Evolutionary conservation across 2,329 filamentous ascomycete genomes (phyloP).

Genomic region (Cladosporium cucumerinum): DNA sequence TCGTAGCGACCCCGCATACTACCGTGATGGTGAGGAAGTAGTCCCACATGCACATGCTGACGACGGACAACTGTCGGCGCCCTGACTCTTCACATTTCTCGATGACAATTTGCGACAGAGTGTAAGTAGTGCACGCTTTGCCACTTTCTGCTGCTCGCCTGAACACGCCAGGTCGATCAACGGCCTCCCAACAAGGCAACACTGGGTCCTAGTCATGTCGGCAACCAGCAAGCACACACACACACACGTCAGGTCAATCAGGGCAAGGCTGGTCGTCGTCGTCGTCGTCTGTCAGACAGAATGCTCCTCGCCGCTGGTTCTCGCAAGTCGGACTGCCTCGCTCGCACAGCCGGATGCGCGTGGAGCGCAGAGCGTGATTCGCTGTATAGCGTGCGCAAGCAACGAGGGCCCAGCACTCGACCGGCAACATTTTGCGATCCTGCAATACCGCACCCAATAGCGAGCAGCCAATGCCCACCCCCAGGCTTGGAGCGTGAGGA

Average conservation of each 20-base stretch:
- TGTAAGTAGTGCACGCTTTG: not conserved
- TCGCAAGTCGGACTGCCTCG: not conserved
- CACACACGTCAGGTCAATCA: not conserved
- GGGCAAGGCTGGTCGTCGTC: not conserved
- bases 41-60: not conserved
- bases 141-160: not conserved
- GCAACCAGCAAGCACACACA: not conserved
- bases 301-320: not conserved
- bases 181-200: not conserved
- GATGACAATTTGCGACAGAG: not conserved
- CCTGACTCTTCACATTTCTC: not conserved
- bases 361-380: not conserved
- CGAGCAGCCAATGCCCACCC: conserved; percentile 15
- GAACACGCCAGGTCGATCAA: not conserved
- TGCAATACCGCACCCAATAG: conserved; percentile 20
- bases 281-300: not conserved
- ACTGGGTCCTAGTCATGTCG: not conserved
- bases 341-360: conserved; percentile 6
- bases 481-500: conserved; percentile 16
- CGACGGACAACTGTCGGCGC: not conserved
- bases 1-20: conserved; percentile 7
- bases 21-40: not conserved
- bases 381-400: not conserved
- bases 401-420: conserved; percentile 17
- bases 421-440: conserved; percentile 14